phyloP scores from a whole-genome alignment of 2,329 filamentous ascomycete species.

The Pezicula neosporulosa region DNA sequence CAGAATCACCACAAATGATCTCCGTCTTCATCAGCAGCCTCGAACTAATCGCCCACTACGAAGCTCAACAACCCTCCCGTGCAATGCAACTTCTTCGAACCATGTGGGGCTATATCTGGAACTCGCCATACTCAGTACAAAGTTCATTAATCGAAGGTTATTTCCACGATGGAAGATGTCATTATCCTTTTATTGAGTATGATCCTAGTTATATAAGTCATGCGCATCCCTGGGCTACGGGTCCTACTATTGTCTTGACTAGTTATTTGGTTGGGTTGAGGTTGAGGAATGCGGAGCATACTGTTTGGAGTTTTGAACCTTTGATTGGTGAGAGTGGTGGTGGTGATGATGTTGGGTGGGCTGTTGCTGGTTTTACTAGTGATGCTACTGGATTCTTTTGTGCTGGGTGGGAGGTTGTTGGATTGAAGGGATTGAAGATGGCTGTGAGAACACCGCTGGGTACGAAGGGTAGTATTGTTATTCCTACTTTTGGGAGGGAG shows the following conservation, averaged over 20 bases:
- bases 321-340: not conserved
- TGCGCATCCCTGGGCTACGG: not conserved
- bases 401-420: slow-evolving; percentile 1
- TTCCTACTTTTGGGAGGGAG: too few species aligned
- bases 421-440: not conserved
- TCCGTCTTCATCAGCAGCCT: not conserved
- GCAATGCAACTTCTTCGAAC: slow-evolving; percentile 3
- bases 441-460: not conserved
- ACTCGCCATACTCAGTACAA: not conserved
- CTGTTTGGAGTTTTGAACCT: slow-evolving; percentile 1
- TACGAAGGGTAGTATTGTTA: not conserved
- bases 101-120: slow-evolving; percentile 5
- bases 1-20: not conserved
- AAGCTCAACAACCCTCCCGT: not conserved
- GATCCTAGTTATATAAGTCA: not conserved
- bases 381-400: not conserved
- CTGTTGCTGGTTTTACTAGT: slow-evolving; percentile 1
- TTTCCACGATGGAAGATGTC: not conserved
- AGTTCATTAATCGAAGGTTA: slow-evolving; percentile 2
- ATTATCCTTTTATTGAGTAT: too few species aligned
- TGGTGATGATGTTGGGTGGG: slow-evolving; percentile 1
- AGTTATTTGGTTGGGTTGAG: slow-evolving; percentile 1
- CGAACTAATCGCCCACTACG: slow-evolving; percentile 6
- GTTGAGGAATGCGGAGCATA: slow-evolving; percentile 1
- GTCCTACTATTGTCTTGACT: slow-evolving; percentile 2